These are phyloP conservation scores for Euphrasia confusa DNA, from an alignment of 257 asterid genomes.

Conservation along the genomic window DNA sequence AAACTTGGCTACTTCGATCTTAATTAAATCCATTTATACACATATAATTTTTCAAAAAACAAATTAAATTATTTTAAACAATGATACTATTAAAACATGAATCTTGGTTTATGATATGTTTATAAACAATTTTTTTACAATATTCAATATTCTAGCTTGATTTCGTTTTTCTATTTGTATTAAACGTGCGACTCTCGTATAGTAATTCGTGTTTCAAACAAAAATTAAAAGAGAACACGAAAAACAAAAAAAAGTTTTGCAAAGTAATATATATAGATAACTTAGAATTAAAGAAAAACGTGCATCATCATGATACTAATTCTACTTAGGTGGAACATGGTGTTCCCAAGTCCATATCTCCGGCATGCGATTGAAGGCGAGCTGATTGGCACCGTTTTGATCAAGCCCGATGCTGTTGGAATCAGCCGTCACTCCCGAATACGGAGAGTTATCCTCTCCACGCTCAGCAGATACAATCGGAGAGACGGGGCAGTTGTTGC, in stretches of 20 bases:
- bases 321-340: conserved; percentile 38
- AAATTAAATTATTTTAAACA: too few species aligned
- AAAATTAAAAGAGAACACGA: too few species aligned
- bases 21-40: too few species aligned
- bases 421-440: conserved; percentile 27
- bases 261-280: not conserved
- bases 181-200: too few species aligned
- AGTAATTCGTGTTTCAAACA: too few species aligned
- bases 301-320: conserved; percentile 26
- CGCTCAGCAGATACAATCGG: conserved; percentile 30
- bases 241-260: not conserved
- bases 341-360: conserved; percentile 69
- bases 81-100: too few species aligned
- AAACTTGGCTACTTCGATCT: too few species aligned
- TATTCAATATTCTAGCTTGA: too few species aligned
- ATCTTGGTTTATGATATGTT: too few species aligned
- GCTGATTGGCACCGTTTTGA: conserved; percentile 22
- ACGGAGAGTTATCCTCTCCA: conserved; percentile 35
- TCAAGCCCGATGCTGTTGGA: conserved; percentile 30
- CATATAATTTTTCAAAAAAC: too few species aligned
- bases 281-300: not conserved
- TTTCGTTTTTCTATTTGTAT: too few species aligned
- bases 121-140: too few species aligned
- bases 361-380: conserved; percentile 32
- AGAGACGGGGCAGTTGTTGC: conserved; percentile 26